Evolutionary conservation across 305 asterid genomes (phyloP), one percentile per base, ranked within the genome.

Genomic region (Rubia occidens): DNA sequence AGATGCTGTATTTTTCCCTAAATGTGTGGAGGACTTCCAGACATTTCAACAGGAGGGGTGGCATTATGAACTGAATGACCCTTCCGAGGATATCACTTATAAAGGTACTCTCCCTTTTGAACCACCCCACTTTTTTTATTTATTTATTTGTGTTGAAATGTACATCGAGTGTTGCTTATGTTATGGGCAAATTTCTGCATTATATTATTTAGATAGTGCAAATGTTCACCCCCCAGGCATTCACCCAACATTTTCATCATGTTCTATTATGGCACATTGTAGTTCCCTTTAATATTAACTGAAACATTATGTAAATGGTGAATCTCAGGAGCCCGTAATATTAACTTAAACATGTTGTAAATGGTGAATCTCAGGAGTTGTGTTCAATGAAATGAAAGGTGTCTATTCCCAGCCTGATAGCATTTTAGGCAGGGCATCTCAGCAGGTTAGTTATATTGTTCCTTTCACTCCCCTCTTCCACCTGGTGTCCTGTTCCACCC

Each of bases 341-440:
- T n/a, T n/a, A n/a, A n/a, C n/a, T n/a, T n/a, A 68, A 39, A 29
- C 64, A 65, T 68, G 67, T 58, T 74, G 55, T 47, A 3, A 76
- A 60, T 49, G 60, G 53, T 67, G 32, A 70, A 61, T 68, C 75
- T 81, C 83, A 95, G 99, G 99, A 54, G 99, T 95, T 56, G 99
- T 95, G 78, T 95, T 95, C 85, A 95, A 91, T 83, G 97, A 95
- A 85, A 95, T 95, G 97, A 95, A 95, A 86, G 99, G 99, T 76
- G 99, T 89, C 71, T 91, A 95, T 77, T 95, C 99, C 68, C 97
- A 95, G 86, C 99, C 96, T 21, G 99, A 91, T 78, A 91, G 87
- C 85, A 87, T 95, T 81, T 80, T 91, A 58, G 91, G 95, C 68
- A 86, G 96, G 74, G 83, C 94, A 71, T 83, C 96, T 75, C 97